Conservation (phyloP, 1,284 basidiomycete species). For the Irpex sp. region DNA sequence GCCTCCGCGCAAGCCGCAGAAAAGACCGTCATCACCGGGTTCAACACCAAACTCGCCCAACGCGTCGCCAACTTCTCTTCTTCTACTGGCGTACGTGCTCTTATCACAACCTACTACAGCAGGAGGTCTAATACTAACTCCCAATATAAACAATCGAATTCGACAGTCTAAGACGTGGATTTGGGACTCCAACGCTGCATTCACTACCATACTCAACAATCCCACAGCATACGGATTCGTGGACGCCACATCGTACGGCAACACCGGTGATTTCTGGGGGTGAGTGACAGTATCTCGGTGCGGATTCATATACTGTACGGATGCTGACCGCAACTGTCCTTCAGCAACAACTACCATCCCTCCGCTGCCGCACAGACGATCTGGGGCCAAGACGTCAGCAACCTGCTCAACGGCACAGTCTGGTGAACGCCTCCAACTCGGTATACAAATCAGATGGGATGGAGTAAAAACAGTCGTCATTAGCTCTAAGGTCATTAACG, state of each 20-base stretch:
- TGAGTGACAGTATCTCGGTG: background rate
- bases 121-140: background rate
- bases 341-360: constrained; percentile 41
- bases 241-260: constrained; percentile 58
- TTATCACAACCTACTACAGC: background rate
- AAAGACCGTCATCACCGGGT: constrained; percentile 56
- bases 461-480: background rate
- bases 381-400: constrained; percentile 29
- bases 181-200: constrained; percentile 62
- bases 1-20: constrained; percentile 48
- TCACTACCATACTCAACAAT: constrained; percentile 56
- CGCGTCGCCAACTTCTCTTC: constrained; percentile 47
- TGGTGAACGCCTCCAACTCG: constrained; percentile 19
- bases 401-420: constrained; percentile 25
- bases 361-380: constrained; percentile 36
- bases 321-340: background rate
- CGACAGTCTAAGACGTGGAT: constrained; percentile 44
- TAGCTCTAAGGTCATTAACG: constrained; percentile 1
- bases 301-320: background rate
- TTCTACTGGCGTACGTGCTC: constrained; percentile 50
- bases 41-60: constrained; percentile 56
- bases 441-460: too few species aligned
- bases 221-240: constrained; percentile 61
- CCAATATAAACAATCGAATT: background rate
- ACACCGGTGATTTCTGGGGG: constrained; percentile 64